Conservation (phyloP, 345 rosid species). For the Rhizophora mangle region DNA sequence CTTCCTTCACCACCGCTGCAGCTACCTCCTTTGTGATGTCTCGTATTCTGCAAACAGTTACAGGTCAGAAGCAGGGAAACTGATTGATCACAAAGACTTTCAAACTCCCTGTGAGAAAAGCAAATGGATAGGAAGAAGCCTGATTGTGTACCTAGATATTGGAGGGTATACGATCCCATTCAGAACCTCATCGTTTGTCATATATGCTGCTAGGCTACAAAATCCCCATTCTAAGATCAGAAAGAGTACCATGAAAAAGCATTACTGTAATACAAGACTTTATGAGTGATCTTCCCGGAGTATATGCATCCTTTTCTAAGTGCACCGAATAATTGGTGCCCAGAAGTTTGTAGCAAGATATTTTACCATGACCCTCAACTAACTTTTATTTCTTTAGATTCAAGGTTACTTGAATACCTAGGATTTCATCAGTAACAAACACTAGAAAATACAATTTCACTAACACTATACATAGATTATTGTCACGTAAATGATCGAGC, state of each 20-base stretch:
- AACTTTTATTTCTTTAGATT: neutral
- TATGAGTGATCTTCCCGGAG: neutral
- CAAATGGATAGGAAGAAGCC: neutral
- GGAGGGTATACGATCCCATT: constrained; percentile 79
- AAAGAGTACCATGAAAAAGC: constrained; percentile 3
- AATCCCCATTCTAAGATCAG: constrained; percentile 20
- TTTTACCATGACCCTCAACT: neutral
- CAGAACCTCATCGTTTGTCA: constrained; percentile 85
- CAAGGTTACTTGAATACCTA: neutral
- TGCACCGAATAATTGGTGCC: neutral
- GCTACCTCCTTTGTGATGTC: constrained; percentile 86
- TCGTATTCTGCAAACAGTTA: constrained; percentile 58
- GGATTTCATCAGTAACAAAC: neutral
- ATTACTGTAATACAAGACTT: neutral
- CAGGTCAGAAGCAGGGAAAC: constrained; percentile 2
- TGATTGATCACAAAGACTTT: neutral
- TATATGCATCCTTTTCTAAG: neutral
- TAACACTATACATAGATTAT: neutral
- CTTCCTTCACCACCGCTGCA: constrained; percentile 87
- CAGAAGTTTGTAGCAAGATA: neutral
- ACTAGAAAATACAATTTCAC: neutral
- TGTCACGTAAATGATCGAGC: too few relatives aligned
- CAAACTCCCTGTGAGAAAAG: neutral
- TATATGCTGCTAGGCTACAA: constrained; percentile 86
- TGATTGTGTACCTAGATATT: constrained; percentile 60